Base-by-base conservation (phyloP, 768 basidiomycete species). In the Dentipellis fragilis region DNA sequence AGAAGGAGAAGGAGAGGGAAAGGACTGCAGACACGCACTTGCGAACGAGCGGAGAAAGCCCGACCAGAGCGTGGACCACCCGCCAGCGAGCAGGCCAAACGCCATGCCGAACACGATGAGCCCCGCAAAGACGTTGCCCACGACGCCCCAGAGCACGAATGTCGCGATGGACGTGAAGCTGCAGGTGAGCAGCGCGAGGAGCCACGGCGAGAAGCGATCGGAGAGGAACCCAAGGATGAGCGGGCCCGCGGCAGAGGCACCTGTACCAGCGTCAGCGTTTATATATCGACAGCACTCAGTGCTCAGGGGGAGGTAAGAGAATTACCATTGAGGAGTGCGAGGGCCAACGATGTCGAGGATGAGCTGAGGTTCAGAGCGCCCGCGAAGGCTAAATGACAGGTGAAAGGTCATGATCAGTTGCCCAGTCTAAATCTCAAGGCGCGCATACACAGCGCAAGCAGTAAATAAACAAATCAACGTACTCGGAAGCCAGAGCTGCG, bases 41-140 rank as follows among this genome's bases (percentile, higher is more conserved):
- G 66, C 54, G 48, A 66, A 36, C 23, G 53, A 51, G 17, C 55
- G 49, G 6, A 68, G 58, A 48, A 69, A 70, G 9, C 64, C 66
- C 14, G 59, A 63, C 67, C 68, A 71, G 14, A 69, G 50, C 46
- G 61, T 67, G 2, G 64, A 60, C 68, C 68, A 71, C 3, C 69
- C 67, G 10, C 68, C 66, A n/a, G 69, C 69, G 11, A 68, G 49
- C 22, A 58, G 57, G 14, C 69, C 69, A 54, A 69, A 70, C n/a
- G 55, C 62, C 12, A 68, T 52, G 40, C 66, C 62, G 49, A 66
- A 71, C 5, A 59, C 48, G 10, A 69, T 54, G 3, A 4, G 42
- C 42, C 42, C 42, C n/a, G 42, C n/a, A 9, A 19, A n/a, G 16
- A 66, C 54, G 29, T 57, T 58, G 21, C 66, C 63, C 1, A 65